Base-by-base conservation (phyloP, 805 yeast genomes). In the Lachancea dasiensis region DNA sequence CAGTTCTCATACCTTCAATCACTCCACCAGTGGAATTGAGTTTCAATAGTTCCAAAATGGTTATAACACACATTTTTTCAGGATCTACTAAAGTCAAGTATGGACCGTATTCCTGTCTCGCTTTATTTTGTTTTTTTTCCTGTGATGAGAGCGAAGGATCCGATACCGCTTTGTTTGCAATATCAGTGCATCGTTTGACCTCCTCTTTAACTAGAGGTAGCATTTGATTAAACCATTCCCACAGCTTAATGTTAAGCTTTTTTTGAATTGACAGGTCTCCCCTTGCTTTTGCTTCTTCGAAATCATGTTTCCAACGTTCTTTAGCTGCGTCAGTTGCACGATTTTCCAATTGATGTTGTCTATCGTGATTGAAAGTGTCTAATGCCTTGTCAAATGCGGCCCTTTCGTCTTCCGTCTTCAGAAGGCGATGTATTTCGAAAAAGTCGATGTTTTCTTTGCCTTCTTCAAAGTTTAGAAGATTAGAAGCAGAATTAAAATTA, bases 281-380 rank as follows among this genome's bases (percentile, higher is more conserved):
- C 47, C 81, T 69, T 33, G 70, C 68, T 41, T 68, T 67, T 52
- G 77, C 69, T 37, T 74, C 77, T 50, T 86, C 94, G 49, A 75
- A 81, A 46, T 80, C 89, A 48, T 79, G 80, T 56, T 77, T 80
- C 98, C 98, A 90, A 58, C 84, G 81, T 51, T 81, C 86, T 45
- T 75, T 77, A 0, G 97, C 95, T 1, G 90, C 89, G 46, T 83
- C 89, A 1, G 84, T 68, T 3, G 95, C 90, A 41, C 82, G 72
- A 14, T 51, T 48, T 60, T 92, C 98, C 22, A 92, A 57, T 21
- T 72, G 72, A 31, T 74, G 66, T 58, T 92, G 96, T 56, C 98
- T 75, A 18, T 75, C 76, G 39, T 73, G 75, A 48, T 92, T 89
- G 48, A 81, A 75, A 2, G 68, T 60, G 45, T 86, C 89, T 33